Evolutionary conservation across 1,284 basidiomycete species (phyloP).

Genomic region (Afroboletus lepidellus): DNA sequence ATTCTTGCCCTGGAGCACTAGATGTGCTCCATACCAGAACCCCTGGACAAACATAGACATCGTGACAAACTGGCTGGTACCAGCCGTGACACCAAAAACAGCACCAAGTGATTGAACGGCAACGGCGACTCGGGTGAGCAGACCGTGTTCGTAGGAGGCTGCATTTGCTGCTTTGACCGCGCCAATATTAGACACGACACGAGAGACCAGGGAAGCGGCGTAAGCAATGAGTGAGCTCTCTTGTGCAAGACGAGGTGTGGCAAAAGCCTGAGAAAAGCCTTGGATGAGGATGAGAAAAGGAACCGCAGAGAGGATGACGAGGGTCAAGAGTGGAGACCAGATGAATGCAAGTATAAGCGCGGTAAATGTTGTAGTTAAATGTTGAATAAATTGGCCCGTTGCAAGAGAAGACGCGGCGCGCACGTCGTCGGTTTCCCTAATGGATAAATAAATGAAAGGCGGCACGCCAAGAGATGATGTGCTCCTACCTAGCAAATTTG

Average conservation of each 20-base stretch:
- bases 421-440: slow-evolving; percentile 93
- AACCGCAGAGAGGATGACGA: slow-evolving; percentile 91
- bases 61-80: slow-evolving; percentile 73
- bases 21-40: slow-evolving; percentile 92
- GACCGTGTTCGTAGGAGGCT: slow-evolving; percentile 54
- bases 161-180: slow-evolving; percentile 98
- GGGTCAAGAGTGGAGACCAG: slow-evolving; percentile 80
- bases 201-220: slow-evolving; percentile 79
- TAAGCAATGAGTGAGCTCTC: slow-evolving; percentile 71
- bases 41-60: slow-evolving; percentile 95
- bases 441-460: slow-evolving; percentile 6
- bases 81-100: slow-evolving; percentile 77
- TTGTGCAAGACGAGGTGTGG: slow-evolving; percentile 61
- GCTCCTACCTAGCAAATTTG: slow-evolving; percentile 80
- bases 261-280: slow-evolving; percentile 67
- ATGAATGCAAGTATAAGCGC: slow-evolving; percentile 81
- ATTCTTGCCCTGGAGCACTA: slow-evolving; percentile 74
- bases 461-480: background rate
- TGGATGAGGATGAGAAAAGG: slow-evolving; percentile 81
- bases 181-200: slow-evolving; percentile 75
- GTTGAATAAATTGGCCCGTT: slow-evolving; percentile 77
- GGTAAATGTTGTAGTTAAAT: slow-evolving; percentile 76
- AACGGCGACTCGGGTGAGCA: slow-evolving; percentile 46
- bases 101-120: slow-evolving; percentile 58
- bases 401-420: slow-evolving; percentile 80